Evolutionary conservation across 2,329 filamentous ascomycete genomes (phyloP), one percentile per base, ranked within the genome.

Genomic region (Venturia effusa): DNA sequence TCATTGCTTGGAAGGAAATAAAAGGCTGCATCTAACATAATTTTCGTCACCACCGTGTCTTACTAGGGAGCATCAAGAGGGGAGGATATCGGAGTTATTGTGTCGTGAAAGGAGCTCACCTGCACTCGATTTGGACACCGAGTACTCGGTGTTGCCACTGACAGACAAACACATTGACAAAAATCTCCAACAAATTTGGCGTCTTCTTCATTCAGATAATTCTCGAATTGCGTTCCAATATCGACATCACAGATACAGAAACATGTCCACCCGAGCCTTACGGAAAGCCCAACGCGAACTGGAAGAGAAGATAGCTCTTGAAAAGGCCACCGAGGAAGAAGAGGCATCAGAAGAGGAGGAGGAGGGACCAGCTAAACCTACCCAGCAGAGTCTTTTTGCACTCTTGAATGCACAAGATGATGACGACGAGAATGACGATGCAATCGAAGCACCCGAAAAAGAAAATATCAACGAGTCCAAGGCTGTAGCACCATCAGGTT

Each of bases 181-280:
- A 2, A 10, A 39, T 11, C 4, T 10, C 37, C 37, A 39, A 39
- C 37, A 39, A 39, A 39, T 10, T 39, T 39, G 10, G 37, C 8
- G 37, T 15, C 3, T 39, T 11, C 37, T 39, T 2, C 15, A 11
- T 11, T 39, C n/a, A 39, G 15, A 39, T 15, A 39, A 11, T 10
- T 15, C 3, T 39, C 37, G 10, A 4, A 2, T 39, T 39, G 2
- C 37, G 37, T 15, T 15, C 10, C 2, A 39, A 11, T 11, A 39
- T 39, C 8, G 10, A 39, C 37, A 39, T 15, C 37, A 39, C 8
- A 39, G 15, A 11, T 39, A 2, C 15, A 39, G 37, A 17, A 55
- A 64, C 51, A 88, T 88, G 85, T 88, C 85, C 54, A 84, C 84
- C 22, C 81, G 86, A 67, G 85, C 85, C n/a, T 74, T 88, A 63